These are phyloP conservation scores for Pseudogymnoascus sp. DNA, from an alignment of 2,329 filamentous ascomycete genomes.

Conservation along the genomic window DNA sequence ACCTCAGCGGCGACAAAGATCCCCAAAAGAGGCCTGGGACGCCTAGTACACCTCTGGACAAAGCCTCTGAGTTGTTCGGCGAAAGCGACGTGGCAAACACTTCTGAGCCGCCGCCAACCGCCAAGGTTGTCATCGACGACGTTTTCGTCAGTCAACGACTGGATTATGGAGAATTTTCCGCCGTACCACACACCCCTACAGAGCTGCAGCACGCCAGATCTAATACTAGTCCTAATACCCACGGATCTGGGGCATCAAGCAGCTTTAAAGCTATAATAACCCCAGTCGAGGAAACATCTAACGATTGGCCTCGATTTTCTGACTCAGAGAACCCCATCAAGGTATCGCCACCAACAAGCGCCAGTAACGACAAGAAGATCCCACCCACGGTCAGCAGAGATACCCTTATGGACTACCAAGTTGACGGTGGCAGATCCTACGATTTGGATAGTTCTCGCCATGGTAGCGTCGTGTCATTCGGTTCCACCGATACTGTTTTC, in stretches of 20 bases:
- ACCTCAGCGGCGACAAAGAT: not conserved
- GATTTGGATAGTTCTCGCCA: not conserved
- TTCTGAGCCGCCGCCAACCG: not conserved
- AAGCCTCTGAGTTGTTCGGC: not conserved
- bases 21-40: not conserved
- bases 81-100: not conserved
- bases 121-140: not conserved
- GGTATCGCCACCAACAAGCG: not conserved
- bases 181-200: not conserved
- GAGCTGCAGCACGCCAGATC: not conserved
- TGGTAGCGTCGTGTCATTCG: slow-evolving; percentile 1
- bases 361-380: not conserved
- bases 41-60: not conserved
- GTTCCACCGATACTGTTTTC: slow-evolving; percentile 10
- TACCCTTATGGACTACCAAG: not conserved
- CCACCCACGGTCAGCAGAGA: not conserved
- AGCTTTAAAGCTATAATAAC: not conserved
- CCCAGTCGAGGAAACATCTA: not conserved
- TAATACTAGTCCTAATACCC: not conserved
- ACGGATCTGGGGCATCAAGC: not conserved
- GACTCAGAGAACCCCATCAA: not conserved
- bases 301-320: not conserved
- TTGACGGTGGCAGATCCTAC: not conserved
- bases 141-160: not conserved
- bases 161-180: not conserved